A percentile compares a stretch with the other conserved stretches of the same genome.
These are phyloP conservation scores for Claviceps sp. DNA, from an alignment of 2,329 filamentous ascomycete species.

Conservation along the genomic window DNA sequence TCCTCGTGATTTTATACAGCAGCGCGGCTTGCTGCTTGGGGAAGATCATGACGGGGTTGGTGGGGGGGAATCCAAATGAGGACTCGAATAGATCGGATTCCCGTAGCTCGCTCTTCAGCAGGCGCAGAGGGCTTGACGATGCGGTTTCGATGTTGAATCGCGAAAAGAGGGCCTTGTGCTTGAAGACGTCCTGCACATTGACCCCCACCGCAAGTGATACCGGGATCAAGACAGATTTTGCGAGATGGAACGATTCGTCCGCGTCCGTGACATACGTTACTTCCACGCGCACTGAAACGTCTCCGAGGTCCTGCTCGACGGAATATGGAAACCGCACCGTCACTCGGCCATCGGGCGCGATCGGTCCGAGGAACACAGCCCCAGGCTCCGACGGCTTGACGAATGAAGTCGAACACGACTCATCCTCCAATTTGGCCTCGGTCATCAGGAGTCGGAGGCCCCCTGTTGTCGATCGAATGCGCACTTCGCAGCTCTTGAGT, in stretches of 20 bases:
- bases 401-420: constrained; percentile 26
- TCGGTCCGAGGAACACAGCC: constrained; percentile 33
- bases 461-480: constrained; percentile 50
- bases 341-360: constrained; percentile 32
- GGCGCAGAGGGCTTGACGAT: constrained; percentile 56
- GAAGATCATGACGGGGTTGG: constrained; percentile 51
- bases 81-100: constrained; percentile 58
- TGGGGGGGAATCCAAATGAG: constrained; percentile 41
- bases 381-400: constrained; percentile 40
- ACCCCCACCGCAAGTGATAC: constrained; percentile 78
- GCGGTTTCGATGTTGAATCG: constrained; percentile 84
- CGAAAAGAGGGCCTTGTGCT: constrained; percentile 67
- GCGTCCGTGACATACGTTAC: constrained; percentile 56
- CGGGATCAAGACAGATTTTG: constrained; percentile 46
- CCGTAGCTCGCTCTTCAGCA: constrained; percentile 58
- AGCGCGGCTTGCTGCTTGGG: constrained; percentile 70
- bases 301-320: constrained; percentile 60
- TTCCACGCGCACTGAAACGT: constrained; percentile 64
- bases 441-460: constrained; percentile 50
- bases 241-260: constrained; percentile 30
- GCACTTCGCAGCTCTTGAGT: constrained; percentile 43
- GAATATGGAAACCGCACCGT: constrained; percentile 68
- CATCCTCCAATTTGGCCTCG: constrained; percentile 38
- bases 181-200: constrained; percentile 94
- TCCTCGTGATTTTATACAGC: constrained; percentile 63